Percentiles rank a stretch among this genome's conserved stretches.
Evolutionary conservation across 2,329 filamentous ascomycete genomes (phyloP).

Genomic region (Tothia fuscella): DNA sequence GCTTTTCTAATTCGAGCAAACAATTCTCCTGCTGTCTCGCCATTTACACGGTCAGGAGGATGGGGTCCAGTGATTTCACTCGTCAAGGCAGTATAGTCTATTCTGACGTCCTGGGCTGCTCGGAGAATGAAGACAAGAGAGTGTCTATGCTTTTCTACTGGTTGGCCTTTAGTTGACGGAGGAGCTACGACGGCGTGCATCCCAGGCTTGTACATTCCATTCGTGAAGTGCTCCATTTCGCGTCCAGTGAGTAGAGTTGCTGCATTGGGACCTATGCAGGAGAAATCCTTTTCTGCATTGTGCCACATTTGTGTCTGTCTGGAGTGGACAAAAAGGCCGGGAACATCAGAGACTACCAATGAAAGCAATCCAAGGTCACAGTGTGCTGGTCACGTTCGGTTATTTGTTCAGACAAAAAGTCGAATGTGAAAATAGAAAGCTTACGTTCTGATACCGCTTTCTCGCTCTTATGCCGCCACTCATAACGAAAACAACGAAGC

Average conservation of each 20-base stretch:
- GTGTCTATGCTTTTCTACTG: conserved; percentile 15
- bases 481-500: no score
- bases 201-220: conserved; percentile 21
- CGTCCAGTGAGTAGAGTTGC: conserved; percentile 21
- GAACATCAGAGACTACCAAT: conserved; percentile 23
- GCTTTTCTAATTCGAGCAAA: conserved; percentile 20
- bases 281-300: conserved; percentile 14
- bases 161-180: neutral
- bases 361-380: conserved; percentile 24
- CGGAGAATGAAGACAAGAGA: conserved; percentile 27
- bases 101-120: conserved; percentile 19
- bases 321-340: conserved; percentile 22
- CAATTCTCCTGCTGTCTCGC: conserved; percentile 20
- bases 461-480: no score
- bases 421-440: no score
- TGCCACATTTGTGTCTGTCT: conserved; percentile 15
- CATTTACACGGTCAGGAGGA: conserved; percentile 18
- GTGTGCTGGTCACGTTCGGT: no score
- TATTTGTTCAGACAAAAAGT: no score
- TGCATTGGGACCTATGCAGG: conserved; percentile 21
- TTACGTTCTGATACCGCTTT: no score
- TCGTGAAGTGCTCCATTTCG: conserved; percentile 20
- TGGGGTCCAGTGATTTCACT: conserved; percentile 17
- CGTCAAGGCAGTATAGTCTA: conserved; percentile 19
- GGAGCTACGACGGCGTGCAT: conserved; percentile 21